Percentiles rank a stretch among this genome's conserved stretches.
phyloP scores from a whole-genome alignment of 1,284 basidiomycete species.

The Rhodotorula sp. region DNA sequence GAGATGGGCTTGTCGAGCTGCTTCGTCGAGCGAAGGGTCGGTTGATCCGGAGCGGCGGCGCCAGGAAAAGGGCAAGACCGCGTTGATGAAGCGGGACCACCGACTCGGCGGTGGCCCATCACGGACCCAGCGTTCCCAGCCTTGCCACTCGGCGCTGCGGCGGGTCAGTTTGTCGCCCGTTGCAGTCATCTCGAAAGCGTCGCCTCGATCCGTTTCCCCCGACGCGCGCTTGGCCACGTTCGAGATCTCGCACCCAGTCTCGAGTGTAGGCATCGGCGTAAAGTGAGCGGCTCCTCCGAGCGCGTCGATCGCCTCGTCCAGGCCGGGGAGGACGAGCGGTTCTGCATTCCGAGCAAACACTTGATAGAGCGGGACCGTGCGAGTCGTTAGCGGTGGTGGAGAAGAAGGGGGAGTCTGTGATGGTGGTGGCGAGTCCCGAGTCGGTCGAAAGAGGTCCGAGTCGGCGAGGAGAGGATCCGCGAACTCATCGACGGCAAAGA shows the following conservation, averaged over 20 bases:
- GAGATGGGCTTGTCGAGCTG: not conserved
- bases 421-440: not conserved
- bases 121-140: constrained; percentile 38
- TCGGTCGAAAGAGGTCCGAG: not conserved
- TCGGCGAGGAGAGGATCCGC: not conserved
- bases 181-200: too few relatives aligned
- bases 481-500: not conserved
- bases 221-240: not conserved
- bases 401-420: not conserved
- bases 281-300: constrained; percentile 22
- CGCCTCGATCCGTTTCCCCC: too few relatives aligned
- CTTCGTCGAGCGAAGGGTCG: not conserved
- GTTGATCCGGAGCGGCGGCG: not conserved
- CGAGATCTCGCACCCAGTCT: not conserved
- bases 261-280: constrained; percentile 5
- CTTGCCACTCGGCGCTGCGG: constrained; percentile 17
- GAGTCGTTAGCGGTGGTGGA: constrained; percentile 1
- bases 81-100: not conserved
- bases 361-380: constrained; percentile 41
- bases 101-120: not conserved
- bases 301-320: constrained; percentile 45
- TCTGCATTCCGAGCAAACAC: constrained; percentile 46
- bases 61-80: too few relatives aligned
- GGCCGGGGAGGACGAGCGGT: constrained; percentile 48
- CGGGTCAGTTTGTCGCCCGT: too few relatives aligned